Evolutionary conservation across 768 basidiomycete genomes (phyloP), one percentile per base, ranked within the genome.

Genomic region (Tephrocybe sp.): DNA sequence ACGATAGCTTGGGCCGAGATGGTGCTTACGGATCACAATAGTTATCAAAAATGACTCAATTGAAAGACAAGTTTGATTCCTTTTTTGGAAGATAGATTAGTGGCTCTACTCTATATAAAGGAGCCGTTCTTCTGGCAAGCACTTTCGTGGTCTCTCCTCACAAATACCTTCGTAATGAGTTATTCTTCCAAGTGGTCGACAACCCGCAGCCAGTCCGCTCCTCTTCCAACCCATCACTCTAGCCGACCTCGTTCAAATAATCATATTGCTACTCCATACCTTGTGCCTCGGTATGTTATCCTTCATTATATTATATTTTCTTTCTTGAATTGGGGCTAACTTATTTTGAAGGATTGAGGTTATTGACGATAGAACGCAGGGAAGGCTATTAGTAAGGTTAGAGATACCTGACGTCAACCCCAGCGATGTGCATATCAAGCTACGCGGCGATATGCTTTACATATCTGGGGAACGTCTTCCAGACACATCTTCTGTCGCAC

Each of bases 341-440:
- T 26, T 26, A 26, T 7, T 4, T 7, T 26, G 26, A 26, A 77
- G 77, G 42, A 70, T 75, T 67, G 74, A 75, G 48, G 53, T 76
- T 14, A 59, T 74, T 13, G 71, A 77, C 42, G 69, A 77, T 46
- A 67, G 69, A 6, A 62, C 57, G 5, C 65, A 63, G 1, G 51
- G 66, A 8, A 70, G 54, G 16, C 46, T 72, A 5, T 51, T 65
- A 2, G 75, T 72, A 5, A 65, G 72, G 6, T 70, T 77, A 46
- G 77, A 79, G 53, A 55, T 79, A 12, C 77, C 77, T 31, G 77
- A 76, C 14, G 68, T 79, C 40, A 68, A 65, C 41, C 68, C 61
- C 8, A 56, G 60, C 11, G 67, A 73, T 23, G 61, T 79, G 0
- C 49, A 63, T 0, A 54, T 77, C 2, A 56, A 62, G n/a, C 62